Percentiles rank a stretch among this genome's conserved stretches.
These are phyloP conservation scores for Austroboletus festivus DNA, from an alignment of 768 basidiomycete species.

Conservation along the genomic window DNA sequence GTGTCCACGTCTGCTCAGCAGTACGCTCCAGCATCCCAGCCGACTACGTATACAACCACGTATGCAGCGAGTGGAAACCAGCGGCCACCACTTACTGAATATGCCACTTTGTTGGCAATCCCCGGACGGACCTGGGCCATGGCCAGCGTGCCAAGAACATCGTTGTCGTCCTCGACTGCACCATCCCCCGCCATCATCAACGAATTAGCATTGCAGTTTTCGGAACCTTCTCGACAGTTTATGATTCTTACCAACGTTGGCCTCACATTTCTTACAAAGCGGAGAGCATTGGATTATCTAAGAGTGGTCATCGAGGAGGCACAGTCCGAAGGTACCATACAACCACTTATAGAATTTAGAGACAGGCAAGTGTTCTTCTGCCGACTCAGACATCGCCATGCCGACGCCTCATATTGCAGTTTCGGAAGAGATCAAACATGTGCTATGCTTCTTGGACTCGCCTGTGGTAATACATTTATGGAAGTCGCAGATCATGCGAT, in stretches of 20 bases:
- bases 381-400: not conserved
- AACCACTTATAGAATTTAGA: constrained; percentile 79
- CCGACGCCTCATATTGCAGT: constrained; percentile 38
- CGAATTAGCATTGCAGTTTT: constrained; percentile 80
- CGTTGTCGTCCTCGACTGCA: constrained; percentile 33
- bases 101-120: constrained; percentile 73
- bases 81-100: constrained; percentile 70
- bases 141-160: constrained; percentile 47
- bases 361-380: constrained; percentile 53
- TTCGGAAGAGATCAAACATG: constrained; percentile 92
- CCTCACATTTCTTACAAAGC: constrained; percentile 73
- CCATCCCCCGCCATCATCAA: constrained; percentile 62
- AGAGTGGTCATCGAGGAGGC: constrained; percentile 79
- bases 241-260: constrained; percentile 88
- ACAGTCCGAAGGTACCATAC: constrained; percentile 70
- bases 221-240: constrained; percentile 72
- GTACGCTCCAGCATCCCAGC: constrained; percentile 33
- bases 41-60: constrained; percentile 38
- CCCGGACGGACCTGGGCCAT: constrained; percentile 85
- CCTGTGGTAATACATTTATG: constrained; percentile 79
- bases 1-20: constrained; percentile 43
- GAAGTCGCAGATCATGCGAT: constrained; percentile 51
- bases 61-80: constrained; percentile 42
- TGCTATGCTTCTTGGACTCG: constrained; percentile 85
- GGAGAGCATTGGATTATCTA: constrained; percentile 82